Percentiles rank a stretch among this genome's conserved stretches.
These are phyloP conservation scores for Talaromyces trachyspermus DNA, from an alignment of 495 filamentous ascomycete species.

Conservation along the genomic window DNA sequence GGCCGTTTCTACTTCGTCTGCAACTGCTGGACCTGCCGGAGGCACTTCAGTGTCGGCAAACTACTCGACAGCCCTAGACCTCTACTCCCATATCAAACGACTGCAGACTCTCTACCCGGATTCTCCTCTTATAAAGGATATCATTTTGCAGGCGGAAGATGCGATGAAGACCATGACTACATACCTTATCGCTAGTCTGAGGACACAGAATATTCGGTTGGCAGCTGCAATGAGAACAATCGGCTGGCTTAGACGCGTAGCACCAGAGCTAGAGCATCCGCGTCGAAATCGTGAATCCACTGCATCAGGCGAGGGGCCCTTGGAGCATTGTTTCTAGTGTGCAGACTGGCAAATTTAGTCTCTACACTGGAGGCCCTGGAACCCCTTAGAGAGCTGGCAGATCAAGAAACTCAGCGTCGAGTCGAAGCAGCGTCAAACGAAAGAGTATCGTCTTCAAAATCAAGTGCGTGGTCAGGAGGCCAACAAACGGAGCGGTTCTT, in stretches of 20 bases:
- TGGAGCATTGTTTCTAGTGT: conserved; percentile 81
- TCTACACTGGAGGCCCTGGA: conserved; percentile 77
- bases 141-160: conserved; percentile 71
- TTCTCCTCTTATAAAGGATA: conserved; percentile 64
- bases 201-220: conserved; percentile 72
- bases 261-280: conserved; percentile 63
- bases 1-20: conserved; percentile 55
- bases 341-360: conserved; percentile 71
- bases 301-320: conserved; percentile 50
- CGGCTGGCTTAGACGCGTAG: conserved; percentile 81
- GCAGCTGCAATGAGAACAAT: conserved; percentile 88
- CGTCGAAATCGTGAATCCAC: conserved; percentile 24
- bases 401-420: conserved; percentile 64
- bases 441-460: conserved; percentile 12
- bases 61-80: conserved; percentile 84
- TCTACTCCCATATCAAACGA: conserved; percentile 88
- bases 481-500: conserved; percentile 92
- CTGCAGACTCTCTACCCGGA: conserved; percentile 75
- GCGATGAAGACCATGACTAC: conserved; percentile 86
- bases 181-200: conserved; percentile 72
- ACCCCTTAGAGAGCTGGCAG: conserved; percentile 79
- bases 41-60: conserved; percentile 49
- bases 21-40: conserved; percentile 36
- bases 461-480: conserved; percentile 55
- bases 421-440: conserved; percentile 18